phyloP scores from a whole-genome alignment of 2,329 filamentous ascomycete species.

The Didymella pinodella region DNA sequence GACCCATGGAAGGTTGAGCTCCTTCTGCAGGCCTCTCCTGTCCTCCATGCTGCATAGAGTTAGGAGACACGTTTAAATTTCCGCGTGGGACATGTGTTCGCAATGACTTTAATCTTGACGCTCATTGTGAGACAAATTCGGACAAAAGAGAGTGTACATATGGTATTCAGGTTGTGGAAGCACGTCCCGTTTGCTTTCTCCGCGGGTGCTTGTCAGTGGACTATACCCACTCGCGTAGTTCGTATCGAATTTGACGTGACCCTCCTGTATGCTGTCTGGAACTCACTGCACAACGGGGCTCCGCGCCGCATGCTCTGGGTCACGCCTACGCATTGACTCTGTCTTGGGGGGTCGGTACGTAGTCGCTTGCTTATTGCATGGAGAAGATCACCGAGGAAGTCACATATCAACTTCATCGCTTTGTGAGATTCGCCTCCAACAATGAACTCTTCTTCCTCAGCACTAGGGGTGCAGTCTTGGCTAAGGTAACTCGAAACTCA shows the following conservation, averaged over 20 bases:
- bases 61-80: neutral
- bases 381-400: neutral
- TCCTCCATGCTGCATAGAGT: neutral
- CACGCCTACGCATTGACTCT: slow-evolving; percentile 1
- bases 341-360: neutral
- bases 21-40: neutral
- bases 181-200: slow-evolving; percentile 1
- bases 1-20: neutral
- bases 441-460: slow-evolving; percentile 6
- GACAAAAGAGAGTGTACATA: neutral
- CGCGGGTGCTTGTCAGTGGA: neutral
- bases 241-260: slow-evolving; percentile 17
- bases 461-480: slow-evolving; percentile 7
- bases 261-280: neutral
- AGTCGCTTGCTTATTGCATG: neutral
- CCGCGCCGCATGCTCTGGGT: neutral
- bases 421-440: neutral
- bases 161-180: neutral
- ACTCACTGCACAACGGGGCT: slow-evolving; percentile 4
- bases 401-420: neutral
- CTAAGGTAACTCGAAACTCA: slow-evolving; percentile 17
- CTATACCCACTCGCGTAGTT: slow-evolving; percentile 10
- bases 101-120: neutral
- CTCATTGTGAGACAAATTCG: neutral
- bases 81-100: neutral